Evolutionary conservation across 768 basidiomycete genomes (phyloP), one percentile per base, ranked within the genome.

Genomic region (Agrocybe pediades): DNA sequence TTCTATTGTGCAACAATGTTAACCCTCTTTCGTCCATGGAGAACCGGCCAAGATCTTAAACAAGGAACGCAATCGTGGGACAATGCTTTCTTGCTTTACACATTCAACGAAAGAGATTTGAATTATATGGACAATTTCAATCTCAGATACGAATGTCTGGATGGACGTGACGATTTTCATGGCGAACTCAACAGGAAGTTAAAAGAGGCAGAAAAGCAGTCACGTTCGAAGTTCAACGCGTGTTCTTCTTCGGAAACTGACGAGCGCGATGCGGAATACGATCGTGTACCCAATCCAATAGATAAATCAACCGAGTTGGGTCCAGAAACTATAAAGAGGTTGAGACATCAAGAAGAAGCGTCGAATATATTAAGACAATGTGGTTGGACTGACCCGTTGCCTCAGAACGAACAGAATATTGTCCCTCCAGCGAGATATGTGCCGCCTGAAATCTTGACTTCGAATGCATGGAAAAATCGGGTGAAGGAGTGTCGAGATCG

Each of bases 101-200:
- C 21, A 23, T 69, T 69, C 49, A 47, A 42, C 5, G 9, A 2
- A 9, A 6, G 49, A 9, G 41, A 67, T 23, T 2, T 17, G 8
- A 29, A 63, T 23, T 19, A 67, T 1, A 72, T 72, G 59, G 39
- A 54, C 4, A 65, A 71, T 39, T 58, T 69, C 41, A 59, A 75
- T 44, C 39, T 73, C 1, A 15, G 45, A 33, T 72, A 74, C 58
- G 71, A 75, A 52, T 73, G 72, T 47, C 43, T 68, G 2, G 70
- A 73, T 64, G 63, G 66, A 2, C 33, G 65, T 25, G 71, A 75
- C 58, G 70, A 72, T 47, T 71, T 56, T 54, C 33, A 25, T 23
- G 17, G 20, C 7, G 33, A 49, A 29, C 24, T 27, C 11, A 46
- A 46, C 17, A 23, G 25, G n/a, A 46, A 46, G 20, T 6, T 19